Conservation (phyloP, 495 filamentous ascomycete genomes). For the Elasticomyces elasticus region DNA sequence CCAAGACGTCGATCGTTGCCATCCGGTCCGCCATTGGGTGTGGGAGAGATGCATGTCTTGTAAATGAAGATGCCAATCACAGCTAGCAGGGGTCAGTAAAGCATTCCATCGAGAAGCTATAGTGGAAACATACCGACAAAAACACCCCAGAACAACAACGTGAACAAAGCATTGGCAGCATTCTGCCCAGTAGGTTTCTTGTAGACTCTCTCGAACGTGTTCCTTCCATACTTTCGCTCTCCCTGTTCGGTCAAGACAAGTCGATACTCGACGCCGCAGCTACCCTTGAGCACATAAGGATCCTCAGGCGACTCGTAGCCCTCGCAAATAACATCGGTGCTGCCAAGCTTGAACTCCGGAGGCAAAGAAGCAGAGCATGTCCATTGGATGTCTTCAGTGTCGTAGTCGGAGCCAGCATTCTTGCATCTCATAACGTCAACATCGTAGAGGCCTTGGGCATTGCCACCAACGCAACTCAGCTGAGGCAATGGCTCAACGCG, state of each 20-base stretch:
- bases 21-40: constrained; percentile 21
- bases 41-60: constrained; percentile 1
- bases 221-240: constrained; percentile 48
- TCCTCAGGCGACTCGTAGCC: constrained; percentile 71
- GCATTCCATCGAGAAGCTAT: background rate
- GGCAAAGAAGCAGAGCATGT: constrained; percentile 74
- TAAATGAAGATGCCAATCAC: constrained; percentile 11
- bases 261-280: constrained; percentile 88
- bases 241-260: constrained; percentile 73
- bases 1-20: constrained; percentile 28
- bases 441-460: constrained; percentile 50
- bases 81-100: constrained; percentile 2
- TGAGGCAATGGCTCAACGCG: constrained; percentile 71
- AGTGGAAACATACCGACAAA: constrained; percentile 10
- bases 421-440: constrained; percentile 79
- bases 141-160: constrained; percentile 14
- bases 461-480: constrained; percentile 68
- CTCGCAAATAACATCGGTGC: constrained; percentile 88
- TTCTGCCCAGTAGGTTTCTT: background rate
- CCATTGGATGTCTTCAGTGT: constrained; percentile 59
- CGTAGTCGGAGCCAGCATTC: constrained; percentile 55
- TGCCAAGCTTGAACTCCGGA: constrained; percentile 73
- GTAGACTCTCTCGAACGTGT: background rate
- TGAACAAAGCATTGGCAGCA: background rate
- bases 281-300: constrained; percentile 74